Evolutionary conservation across 2,329 filamentous ascomycete genomes (phyloP).

Genomic region (Verticillium isaacii): DNA sequence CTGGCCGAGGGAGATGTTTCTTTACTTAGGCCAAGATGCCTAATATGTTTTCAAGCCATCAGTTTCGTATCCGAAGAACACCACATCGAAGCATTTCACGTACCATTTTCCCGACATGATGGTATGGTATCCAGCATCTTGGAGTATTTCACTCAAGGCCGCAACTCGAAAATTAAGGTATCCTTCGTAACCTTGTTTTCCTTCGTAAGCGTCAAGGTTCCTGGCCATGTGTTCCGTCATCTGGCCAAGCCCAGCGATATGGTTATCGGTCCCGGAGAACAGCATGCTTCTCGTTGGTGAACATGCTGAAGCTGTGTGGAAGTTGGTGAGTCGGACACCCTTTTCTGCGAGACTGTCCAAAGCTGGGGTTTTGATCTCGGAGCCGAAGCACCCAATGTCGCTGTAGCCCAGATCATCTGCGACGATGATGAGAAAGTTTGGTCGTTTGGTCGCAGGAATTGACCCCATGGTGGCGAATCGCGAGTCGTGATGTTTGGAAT

Average conservation of each 20-base stretch:
- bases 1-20: slow-evolving; percentile 29
- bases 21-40: slow-evolving; percentile 27
- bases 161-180: slow-evolving; percentile 24
- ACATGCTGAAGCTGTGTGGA: slow-evolving; percentile 54
- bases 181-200: slow-evolving; percentile 23
- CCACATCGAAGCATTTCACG: not conserved
- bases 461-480: slow-evolving; percentile 1
- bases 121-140: slow-evolving; percentile 24
- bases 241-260: slow-evolving; percentile 49
- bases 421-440: slow-evolving; percentile 28
- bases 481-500: no score
- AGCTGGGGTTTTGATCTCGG: slow-evolving; percentile 26
- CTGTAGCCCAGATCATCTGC: slow-evolving; percentile 28
- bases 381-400: slow-evolving; percentile 23
- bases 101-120: slow-evolving; percentile 27
- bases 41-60: slow-evolving; percentile 3
- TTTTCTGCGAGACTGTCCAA: slow-evolving; percentile 34
- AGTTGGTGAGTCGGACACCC: slow-evolving; percentile 51
- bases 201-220: slow-evolving; percentile 4
- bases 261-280: slow-evolving; percentile 54
- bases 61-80: not conserved
- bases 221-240: slow-evolving; percentile 36
- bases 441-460: slow-evolving; percentile 8
- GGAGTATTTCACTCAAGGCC: slow-evolving; percentile 20
- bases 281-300: slow-evolving; percentile 56